Evolutionary conservation across 208 protist genomes (phyloP), one percentile per base, ranked within the genome.

Genomic region (Trypanosoma boissoni): DNA sequence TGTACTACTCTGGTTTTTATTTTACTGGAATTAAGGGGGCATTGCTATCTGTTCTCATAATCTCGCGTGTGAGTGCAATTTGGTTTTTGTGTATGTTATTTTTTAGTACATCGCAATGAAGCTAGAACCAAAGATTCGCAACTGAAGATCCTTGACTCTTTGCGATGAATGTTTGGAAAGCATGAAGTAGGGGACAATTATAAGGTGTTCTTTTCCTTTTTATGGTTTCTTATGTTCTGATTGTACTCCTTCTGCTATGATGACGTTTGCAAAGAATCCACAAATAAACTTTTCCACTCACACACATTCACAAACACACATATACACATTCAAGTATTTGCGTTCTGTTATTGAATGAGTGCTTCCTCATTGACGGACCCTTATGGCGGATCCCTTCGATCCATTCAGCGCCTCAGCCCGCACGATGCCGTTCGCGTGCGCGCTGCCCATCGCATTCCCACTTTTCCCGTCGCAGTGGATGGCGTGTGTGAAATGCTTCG

Each of bases 361-460:
- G 26, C 26, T 44, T 45, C 32, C 12, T 28, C 9, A 32, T 3
- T 9, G 18, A n/a, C 5, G 5, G 14, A 34, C 29, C 16, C 1
- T 16, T 29, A 37, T 20, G 0, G n/a, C 36, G 16, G 32, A 12
- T 7, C 21, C n/a, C 26, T 24, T 28, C n/a, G 12, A 3, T 26
- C 49, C 45, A 80, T 87, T 52, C 58, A 58, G 26, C 60, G 27
- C 0, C 32, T 87, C 0, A 10, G 29, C 3, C 1, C 6, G 0
- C 5, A 28, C 18, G 76, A 78, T 16, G 66, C 76, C 3, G 46
- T 37, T 21, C 66, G 64, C 18, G 43, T 88, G 10, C 65, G 68
- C 18, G 80, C 76, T 9, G 68, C 67, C 23, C 41, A 77, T 36
- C 57, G 58, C 54, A 68, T 83, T 36, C 80, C 80, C 0, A 67